Evolutionary conservation across 1,284 basidiomycete genomes (phyloP), one percentile per base, ranked within the genome.

Genomic region (Rhodotorula glutinis): DNA sequence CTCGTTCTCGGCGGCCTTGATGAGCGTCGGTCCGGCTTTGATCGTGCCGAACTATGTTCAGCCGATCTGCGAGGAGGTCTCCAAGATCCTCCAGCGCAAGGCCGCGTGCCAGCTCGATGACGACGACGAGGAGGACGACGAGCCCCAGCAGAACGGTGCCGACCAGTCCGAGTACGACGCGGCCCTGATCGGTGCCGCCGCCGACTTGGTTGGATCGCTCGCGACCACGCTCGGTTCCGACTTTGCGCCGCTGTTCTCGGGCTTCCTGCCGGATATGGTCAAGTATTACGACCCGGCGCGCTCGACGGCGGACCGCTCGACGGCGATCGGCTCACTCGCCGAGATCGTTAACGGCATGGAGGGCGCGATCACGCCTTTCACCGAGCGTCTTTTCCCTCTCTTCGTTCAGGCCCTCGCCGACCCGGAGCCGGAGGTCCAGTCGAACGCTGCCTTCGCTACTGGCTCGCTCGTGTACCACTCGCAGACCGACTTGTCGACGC

Each of bases 271-370:
- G 59, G 83, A 92, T 68, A 90, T 98, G 77, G 83, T 87, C 66
- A 93, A 92, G 79, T 98, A 93, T 83, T 96, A 95, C 78, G 91
- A 88, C 81, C 88, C 89, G 79, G 89, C 85, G 75, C 88, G 92
- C 67, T 91, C 92, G 17, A 82, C 90, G 63, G 91, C 89, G 71
- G 96, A 99, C 79, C 88, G 92, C 57, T 93, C 94, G 17, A 89
- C 93, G 66, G 88, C 94, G 30, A 90, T 98, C 66, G 96, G 96
- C 40, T 91, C 89, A 72, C 83, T 99, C 38, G 95, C 94, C 57
- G 96, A 98, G 82, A 91, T 98, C 74, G 94, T 96, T 77, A 87
- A 88, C 40, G 93, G 92, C 57, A 89, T 98, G 84, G 93, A 95
- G 82, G 80, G 79, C 57, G 87, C 69, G 33, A 85, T 88, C 72